phyloP scores from a whole-genome alignment of 108 stramenopile genomes.

The Cyclotella kingstonii region DNA sequence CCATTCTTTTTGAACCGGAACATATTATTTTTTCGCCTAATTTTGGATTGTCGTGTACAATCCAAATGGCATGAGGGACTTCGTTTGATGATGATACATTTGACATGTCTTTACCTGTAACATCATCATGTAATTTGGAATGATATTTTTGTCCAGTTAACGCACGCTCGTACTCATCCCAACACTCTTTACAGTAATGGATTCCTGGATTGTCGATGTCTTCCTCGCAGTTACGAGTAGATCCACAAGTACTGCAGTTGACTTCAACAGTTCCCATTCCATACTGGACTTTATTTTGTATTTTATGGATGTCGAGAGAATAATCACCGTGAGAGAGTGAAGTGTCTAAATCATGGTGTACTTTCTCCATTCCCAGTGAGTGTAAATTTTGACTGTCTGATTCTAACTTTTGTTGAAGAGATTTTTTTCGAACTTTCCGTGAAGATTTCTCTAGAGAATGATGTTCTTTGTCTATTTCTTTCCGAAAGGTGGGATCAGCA shows the following conservation, averaged over 20 bases:
- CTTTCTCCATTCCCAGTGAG: background rate
- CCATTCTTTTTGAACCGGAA: conserved; percentile 38
- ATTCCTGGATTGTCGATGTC: conserved; percentile 53
- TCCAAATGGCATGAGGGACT: conserved; percentile 46
- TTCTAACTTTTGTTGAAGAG: background rate
- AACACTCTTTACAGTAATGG: conserved; percentile 53
- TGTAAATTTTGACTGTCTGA: conserved; percentile 7
- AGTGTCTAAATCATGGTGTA: too few relatives aligned
- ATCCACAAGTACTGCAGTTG: conserved; percentile 47
- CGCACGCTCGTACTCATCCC: conserved; percentile 52
- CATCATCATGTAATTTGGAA: conserved; percentile 14
- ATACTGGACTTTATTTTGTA: conserved; percentile 10
- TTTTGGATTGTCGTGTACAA: conserved; percentile 58
- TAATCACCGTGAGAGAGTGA: too few relatives aligned
- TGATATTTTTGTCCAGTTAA: background rate
- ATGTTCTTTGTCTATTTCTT: conserved; percentile 38
- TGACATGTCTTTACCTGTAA: background rate
- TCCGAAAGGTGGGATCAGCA: conserved; percentile 36
- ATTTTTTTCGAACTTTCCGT: background rate
- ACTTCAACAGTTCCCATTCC: conserved; percentile 3
- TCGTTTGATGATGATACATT: background rate
- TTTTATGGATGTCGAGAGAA: background rate
- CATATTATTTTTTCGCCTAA: conserved; percentile 37
- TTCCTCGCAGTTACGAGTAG: conserved; percentile 46
- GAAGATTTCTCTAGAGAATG: conserved; percentile 19